phyloP scores from a whole-genome alignment of 495 filamentous ascomycete genomes.

The Penicillium desertorum region DNA sequence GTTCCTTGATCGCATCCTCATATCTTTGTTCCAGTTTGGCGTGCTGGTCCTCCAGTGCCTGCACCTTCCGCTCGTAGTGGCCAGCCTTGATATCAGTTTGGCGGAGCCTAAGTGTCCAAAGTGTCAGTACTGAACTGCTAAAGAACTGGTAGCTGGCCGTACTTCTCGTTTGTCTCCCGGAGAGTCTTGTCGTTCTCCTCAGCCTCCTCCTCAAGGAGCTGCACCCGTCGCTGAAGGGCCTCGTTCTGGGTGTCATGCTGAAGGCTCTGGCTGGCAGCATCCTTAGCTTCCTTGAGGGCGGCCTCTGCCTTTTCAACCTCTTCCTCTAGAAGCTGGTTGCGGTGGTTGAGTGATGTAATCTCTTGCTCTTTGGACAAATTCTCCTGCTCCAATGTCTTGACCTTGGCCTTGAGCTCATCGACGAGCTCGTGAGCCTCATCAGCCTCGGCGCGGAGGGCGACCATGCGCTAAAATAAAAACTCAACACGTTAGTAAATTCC shows the following conservation, averaged over 20 bases:
- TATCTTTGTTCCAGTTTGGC: conserved; percentile 96
- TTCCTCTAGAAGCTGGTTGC: conserved; percentile 79
- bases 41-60: conserved; percentile 83
- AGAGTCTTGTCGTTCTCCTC: conserved; percentile 92
- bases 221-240: conserved; percentile 82
- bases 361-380: conserved; percentile 96
- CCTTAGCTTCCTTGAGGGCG: conserved; percentile 75
- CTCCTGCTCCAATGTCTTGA: conserved; percentile 92
- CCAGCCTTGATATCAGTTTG: conserved; percentile 99
- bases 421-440: conserved; percentile 74
- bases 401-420: conserved; percentile 80
- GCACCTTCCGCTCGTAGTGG: conserved; percentile 98
- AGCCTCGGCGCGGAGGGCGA: conserved; percentile 85
- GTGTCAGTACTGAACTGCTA: conserved; percentile 21
- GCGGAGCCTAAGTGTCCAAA: conserved; percentile 65
- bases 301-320: conserved; percentile 89
- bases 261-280: conserved; percentile 66
- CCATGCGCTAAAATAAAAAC: conserved; percentile 77
- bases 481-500: conserved; percentile 21
- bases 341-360: conserved; percentile 90
- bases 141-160: conserved; percentile 37
- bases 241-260: conserved; percentile 83
- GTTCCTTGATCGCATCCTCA: conserved; percentile 92
- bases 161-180: conserved; percentile 98
- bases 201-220: conserved; percentile 95